Evolutionary conservation across 169 alveolate species (phyloP).

Genomic region (Plasmodium malariae): DNA sequence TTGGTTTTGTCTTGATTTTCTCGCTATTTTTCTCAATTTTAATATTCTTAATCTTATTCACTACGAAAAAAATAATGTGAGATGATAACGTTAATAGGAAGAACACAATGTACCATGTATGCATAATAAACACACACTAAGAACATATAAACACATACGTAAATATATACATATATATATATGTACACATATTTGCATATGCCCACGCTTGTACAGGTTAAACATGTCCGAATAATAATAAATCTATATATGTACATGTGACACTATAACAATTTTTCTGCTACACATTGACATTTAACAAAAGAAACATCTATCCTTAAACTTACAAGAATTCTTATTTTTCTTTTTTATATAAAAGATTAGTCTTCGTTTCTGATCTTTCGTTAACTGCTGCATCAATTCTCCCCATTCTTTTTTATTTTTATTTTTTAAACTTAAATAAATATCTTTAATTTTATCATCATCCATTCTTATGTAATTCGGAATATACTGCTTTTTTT

Average conservation of each 20-base stretch:
- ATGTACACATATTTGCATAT: neutral
- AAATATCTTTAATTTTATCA: conserved; percentile 60
- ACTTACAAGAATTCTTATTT: conserved; percentile 74
- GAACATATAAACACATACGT: neutral
- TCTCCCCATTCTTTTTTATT: conserved; percentile 75
- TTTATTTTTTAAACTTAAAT: conserved; percentile 59
- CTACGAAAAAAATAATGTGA: conserved; percentile 13
- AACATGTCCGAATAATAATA: neutral
- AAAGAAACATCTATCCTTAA: neutral
- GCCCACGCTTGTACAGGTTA: neutral
- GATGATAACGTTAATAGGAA: neutral
- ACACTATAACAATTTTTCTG: too few species aligned
- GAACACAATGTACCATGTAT: neutral
- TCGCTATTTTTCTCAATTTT: conserved; percentile 54
- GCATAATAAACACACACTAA: neutral
- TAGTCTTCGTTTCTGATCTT: conserved; percentile 66
- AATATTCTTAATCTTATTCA: conserved; percentile 66
- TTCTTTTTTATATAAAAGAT: conserved; percentile 65
- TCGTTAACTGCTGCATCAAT: conserved; percentile 67
- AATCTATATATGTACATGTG: too few species aligned
- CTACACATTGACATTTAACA: neutral
- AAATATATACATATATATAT: neutral
- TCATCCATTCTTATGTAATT: conserved; percentile 56
- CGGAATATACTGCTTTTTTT: too few species aligned
- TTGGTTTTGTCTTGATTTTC: conserved; percentile 20